Conservation (phyloP, 371 early-diverging fungal genomes). For the Syncephalis fuscata region DNA sequence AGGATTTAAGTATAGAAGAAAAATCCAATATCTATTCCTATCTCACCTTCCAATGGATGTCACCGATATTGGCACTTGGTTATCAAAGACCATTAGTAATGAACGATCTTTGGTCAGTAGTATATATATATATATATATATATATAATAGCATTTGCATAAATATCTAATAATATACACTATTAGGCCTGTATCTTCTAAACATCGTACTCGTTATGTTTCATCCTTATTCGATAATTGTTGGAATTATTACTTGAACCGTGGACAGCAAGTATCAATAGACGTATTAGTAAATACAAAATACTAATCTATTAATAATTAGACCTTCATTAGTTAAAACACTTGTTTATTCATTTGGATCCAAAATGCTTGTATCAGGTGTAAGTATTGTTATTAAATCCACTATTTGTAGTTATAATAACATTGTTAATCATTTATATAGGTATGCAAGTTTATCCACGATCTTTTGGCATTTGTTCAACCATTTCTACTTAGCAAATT, state of each 20-base stretch:
- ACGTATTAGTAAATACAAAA: too few relatives aligned
- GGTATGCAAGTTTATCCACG: constrained; percentile 63
- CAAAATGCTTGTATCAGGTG: constrained; percentile 42
- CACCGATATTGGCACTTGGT: constrained; percentile 69
- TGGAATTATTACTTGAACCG: constrained; percentile 4
- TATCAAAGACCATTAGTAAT: constrained; percentile 48
- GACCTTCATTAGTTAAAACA: constrained; percentile 56
- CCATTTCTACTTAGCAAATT: constrained; percentile 59
- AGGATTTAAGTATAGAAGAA: constrained; percentile 42
- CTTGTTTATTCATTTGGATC: constrained; percentile 41
- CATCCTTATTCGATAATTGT: too few relatives aligned
- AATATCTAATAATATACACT: too few relatives aligned
- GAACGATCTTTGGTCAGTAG: constrained; percentile 71
- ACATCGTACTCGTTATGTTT: too few relatives aligned
- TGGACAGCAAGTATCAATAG: too few relatives aligned
- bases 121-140: too few relatives aligned
- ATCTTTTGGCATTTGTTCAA: constrained; percentile 70
- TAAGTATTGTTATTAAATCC: constrained; percentile 12
- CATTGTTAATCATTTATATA: constrained; percentile 10
- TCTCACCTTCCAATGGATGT: constrained; percentile 84
- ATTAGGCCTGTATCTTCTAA: too few relatives aligned
- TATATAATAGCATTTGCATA: too few relatives aligned
- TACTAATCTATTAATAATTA: background rate
- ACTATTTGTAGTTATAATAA: background rate
- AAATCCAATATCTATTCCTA: constrained; percentile 71